Percentiles rank a stretch among this genome's conserved stretches.
Evolutionary conservation across 345 rosid species (phyloP).

Genomic region (Camelina neglecta): DNA sequence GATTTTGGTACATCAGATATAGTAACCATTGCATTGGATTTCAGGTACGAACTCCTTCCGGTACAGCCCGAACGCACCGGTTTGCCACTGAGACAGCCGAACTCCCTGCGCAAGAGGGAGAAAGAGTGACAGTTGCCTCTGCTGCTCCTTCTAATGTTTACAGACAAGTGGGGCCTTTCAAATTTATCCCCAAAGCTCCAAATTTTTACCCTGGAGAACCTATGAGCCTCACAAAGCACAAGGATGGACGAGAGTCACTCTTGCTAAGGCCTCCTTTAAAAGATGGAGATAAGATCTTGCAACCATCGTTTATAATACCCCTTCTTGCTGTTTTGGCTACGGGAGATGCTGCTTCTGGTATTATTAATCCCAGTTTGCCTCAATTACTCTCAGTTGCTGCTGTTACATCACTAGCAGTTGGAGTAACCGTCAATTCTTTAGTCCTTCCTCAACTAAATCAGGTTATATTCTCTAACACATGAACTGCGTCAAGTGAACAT

Average conservation of each 20-base stretch:
- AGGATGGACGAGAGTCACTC: constrained; percentile 66
- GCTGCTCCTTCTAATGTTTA: constrained; percentile 80
- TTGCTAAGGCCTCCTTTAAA: constrained; percentile 76
- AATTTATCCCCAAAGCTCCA: constrained; percentile 77
- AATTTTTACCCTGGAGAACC: constrained; percentile 87
- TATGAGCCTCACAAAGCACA: constrained; percentile 87
- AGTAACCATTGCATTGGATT: constrained; percentile 27
- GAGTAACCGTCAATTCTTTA: constrained; percentile 68
- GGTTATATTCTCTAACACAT: constrained; percentile 44
- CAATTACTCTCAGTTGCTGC: constrained; percentile 78
- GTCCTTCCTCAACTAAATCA: constrained; percentile 72
- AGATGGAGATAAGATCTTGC: constrained; percentile 63
- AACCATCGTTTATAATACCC: constrained; percentile 70
- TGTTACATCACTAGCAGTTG: constrained; percentile 70
- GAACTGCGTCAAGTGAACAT: background rate
- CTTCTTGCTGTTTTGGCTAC: constrained; percentile 76
- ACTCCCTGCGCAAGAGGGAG: constrained; percentile 95
- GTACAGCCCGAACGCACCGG: constrained; percentile 80
- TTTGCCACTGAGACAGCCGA: constrained; percentile 94
- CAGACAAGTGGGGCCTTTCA: constrained; percentile 82
- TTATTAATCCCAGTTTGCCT: constrained; percentile 88
- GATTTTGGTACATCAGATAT: background rate
- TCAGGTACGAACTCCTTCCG: constrained; percentile 89
- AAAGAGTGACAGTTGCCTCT: constrained; percentile 87
- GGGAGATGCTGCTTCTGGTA: constrained; percentile 91